A percentile compares a stretch with the other conserved stretches of the same genome.
Evolutionary conservation across 352 stramenopile species (phyloP).

Genomic region (Globisporangium cylindrosporum): DNA sequence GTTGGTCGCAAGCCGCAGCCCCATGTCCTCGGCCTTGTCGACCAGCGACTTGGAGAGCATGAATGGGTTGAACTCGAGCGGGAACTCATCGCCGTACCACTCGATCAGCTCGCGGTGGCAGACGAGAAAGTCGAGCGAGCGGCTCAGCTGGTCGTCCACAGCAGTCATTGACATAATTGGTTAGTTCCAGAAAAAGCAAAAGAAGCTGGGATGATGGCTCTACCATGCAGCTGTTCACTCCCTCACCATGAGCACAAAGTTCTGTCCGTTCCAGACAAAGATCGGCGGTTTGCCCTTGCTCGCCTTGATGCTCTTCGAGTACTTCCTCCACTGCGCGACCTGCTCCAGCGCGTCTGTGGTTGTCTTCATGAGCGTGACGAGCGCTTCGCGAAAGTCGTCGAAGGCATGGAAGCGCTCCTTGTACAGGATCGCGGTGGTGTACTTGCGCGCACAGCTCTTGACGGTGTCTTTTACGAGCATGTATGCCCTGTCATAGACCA

Average conservation of each 20-base stretch:
- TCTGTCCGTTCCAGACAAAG: constrained; percentile 58
- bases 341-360: constrained; percentile 35
- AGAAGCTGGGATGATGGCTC: constrained; percentile 15
- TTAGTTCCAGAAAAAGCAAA: neutral
- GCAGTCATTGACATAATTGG: neutral
- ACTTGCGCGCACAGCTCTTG: constrained; percentile 28
- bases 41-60: constrained; percentile 46
- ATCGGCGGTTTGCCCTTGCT: constrained; percentile 9
- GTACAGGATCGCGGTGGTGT: constrained; percentile 42
- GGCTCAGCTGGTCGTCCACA: constrained; percentile 30
- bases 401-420: constrained; percentile 65
- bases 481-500: constrained; percentile 44
- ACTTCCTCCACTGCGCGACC: constrained; percentile 38
- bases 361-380: constrained; percentile 29
- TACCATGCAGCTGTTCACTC: too few species aligned
- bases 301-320: neutral
- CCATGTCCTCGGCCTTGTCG: constrained; percentile 40
- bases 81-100: constrained; percentile 79
- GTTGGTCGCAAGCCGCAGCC: constrained; percentile 21
- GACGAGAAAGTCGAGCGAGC: constrained; percentile 51
- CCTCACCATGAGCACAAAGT: constrained; percentile 41
- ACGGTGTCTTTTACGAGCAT: constrained; percentile 10
- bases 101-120: constrained; percentile 34
- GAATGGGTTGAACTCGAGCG: constrained; percentile 65
- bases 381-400: constrained; percentile 32